These are phyloP conservation scores for Plasmodium gallinaceum DNA, from an alignment of 169 alveolate genomes.

Conservation along the genomic window DNA sequence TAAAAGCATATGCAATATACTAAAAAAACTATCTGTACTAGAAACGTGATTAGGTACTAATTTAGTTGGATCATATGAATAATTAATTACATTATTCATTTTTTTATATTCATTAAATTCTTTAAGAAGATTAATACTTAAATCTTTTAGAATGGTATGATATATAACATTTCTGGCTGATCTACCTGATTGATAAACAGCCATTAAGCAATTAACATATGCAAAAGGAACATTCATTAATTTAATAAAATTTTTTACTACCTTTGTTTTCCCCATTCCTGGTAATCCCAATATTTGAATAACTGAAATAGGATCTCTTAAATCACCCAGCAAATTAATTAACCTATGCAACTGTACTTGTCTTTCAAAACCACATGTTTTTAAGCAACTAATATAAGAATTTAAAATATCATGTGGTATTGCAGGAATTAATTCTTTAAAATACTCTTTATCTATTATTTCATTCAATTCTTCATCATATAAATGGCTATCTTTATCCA, in stretches of 20 bases:
- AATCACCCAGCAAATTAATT: constrained; percentile 57
- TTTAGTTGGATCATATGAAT: constrained; percentile 71
- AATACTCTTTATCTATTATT: constrained; percentile 56
- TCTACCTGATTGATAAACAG: constrained; percentile 74
- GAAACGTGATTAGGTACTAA: constrained; percentile 68
- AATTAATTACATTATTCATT: constrained; percentile 34
- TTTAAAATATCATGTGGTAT: constrained; percentile 68
- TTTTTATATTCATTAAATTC: constrained; percentile 71
- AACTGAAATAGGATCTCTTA: constrained; percentile 72
- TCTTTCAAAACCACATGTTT: constrained; percentile 75
- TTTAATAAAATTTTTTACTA: constrained; percentile 53
- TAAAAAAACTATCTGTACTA: constrained; percentile 62
- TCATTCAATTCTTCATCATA: constrained; percentile 70
- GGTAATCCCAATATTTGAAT: constrained; percentile 73
- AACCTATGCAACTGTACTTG: constrained; percentile 73
- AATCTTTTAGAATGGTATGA: constrained; percentile 66
- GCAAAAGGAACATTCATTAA: constrained; percentile 68
- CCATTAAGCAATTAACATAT: constrained; percentile 76
- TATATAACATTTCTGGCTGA: constrained; percentile 75
- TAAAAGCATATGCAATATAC: constrained; percentile 52
- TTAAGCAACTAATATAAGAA: constrained; percentile 60
- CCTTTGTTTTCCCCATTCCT: constrained; percentile 78
- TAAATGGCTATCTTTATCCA: not conserved
- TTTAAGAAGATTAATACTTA: constrained; percentile 51
- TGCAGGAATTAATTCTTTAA: constrained; percentile 70